Conservation (phyloP, 108 stramenopile species). For the Fragilariopsis cylindrus region DNA sequence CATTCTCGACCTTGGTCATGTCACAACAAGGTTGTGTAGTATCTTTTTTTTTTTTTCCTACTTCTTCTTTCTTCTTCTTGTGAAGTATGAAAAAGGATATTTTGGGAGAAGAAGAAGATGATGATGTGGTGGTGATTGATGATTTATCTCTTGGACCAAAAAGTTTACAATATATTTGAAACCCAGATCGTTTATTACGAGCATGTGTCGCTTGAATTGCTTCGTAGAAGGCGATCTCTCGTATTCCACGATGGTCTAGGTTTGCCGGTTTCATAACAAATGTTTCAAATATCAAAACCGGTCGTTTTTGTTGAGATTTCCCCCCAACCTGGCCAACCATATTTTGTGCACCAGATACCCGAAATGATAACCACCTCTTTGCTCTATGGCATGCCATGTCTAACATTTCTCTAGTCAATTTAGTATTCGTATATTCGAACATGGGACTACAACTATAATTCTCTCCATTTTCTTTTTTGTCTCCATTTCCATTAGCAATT, state of each 20-base stretch:
- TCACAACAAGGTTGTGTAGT: conserved; percentile 30
- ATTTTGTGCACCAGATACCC: conserved; percentile 13
- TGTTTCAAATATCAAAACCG: conserved; percentile 54
- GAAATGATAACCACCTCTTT: conserved; percentile 29
- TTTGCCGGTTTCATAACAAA: conserved; percentile 80
- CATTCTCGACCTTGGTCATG: conserved; percentile 29
- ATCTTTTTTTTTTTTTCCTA: conserved; percentile 1
- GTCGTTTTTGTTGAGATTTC: conserved; percentile 53
- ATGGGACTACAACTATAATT: not conserved
- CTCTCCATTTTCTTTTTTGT: not conserved
- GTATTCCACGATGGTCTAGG: conserved; percentile 67
- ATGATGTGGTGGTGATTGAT: conserved; percentile 28
- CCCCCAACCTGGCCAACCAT: conserved; percentile 75
- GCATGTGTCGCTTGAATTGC: conserved; percentile 26
- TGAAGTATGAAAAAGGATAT: conserved; percentile 1
- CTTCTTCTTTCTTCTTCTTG: not conserved
- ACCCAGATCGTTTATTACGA: conserved; percentile 1
- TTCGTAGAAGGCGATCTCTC: conserved; percentile 87
- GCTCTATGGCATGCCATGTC: conserved; percentile 21
- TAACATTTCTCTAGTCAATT: conserved; percentile 7
- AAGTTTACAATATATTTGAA: conserved; percentile 6
- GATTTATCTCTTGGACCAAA: conserved; percentile 18
- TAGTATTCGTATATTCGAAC: conserved; percentile 11
- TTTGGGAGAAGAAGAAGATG: no score
- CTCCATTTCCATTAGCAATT: not conserved